Conservation (phyloP, 176 grass and related monocot genomes). For the Zoysia pacifica region DNA sequence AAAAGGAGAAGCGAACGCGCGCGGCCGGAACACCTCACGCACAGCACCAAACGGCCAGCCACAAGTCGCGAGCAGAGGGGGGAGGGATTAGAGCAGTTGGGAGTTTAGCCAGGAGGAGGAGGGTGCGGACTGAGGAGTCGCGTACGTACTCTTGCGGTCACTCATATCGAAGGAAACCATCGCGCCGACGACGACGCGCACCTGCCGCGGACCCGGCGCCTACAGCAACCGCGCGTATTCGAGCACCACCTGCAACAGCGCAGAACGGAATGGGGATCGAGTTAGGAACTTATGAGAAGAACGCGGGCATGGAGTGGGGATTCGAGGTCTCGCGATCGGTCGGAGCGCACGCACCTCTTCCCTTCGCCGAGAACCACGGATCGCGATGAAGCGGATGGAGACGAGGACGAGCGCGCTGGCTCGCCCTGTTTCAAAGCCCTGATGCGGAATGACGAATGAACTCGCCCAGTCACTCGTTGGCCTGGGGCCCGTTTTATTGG, state of each 20-base stretch:
- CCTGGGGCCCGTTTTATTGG: not conserved
- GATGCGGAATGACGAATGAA: not conserved
- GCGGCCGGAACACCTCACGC: not conserved
- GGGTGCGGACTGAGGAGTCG: not conserved
- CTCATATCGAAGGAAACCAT: conserved; percentile 92
- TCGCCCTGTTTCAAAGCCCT: not conserved
- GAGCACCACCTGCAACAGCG: conserved; percentile 30
- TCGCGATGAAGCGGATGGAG: not conserved
- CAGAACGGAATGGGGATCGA: not conserved
- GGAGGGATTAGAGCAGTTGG: not conserved
- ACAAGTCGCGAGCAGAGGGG: conserved; percentile 9
- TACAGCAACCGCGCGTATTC: not conserved
- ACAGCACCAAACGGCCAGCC: not conserved
- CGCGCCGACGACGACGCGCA: conserved; percentile 13
- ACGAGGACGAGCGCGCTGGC: conserved; percentile 18
- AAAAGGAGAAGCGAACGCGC: conserved; percentile 26
- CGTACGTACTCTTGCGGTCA: conserved; percentile 66
- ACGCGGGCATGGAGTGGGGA: not conserved
- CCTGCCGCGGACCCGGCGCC: not conserved
- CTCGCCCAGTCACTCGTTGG: not conserved
- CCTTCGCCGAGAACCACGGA: conserved; percentile 15
- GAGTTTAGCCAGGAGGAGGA: not conserved
- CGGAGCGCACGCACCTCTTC: conserved; percentile 25
- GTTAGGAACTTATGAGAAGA: not conserved
- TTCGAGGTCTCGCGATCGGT: conserved; percentile 4